Evolutionary conservation across 495 filamentous ascomycete genomes (phyloP), one percentile per base, ranked within the genome.

Genomic region (Aspergillus carlsbadensis): DNA sequence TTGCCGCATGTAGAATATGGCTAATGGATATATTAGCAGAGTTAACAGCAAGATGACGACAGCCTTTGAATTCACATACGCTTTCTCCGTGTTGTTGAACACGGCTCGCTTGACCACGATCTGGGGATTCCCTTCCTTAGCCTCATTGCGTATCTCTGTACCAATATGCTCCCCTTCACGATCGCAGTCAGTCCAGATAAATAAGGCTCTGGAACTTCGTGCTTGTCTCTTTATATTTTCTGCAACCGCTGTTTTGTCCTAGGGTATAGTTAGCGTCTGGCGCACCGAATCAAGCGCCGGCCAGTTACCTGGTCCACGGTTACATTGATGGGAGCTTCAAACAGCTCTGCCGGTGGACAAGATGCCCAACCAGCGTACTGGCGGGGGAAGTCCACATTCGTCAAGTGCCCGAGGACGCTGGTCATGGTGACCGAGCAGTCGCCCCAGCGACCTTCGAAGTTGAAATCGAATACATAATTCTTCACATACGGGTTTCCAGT

Each of bases 121-220:
- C 1, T 77, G 74, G 17, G 77, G 63, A 64, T 97, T 98, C 20
- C 84, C 86, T 64, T 82, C 81, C 51, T 76, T 77, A 15, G 95
- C 94, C 34, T 91, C 85, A 54, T 88, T 82, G 35, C 91, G 84
- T 48, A 98, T 91, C 65, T 98, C 95, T n/a, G 87, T 76, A 1
- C 94, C 94, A 58, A 98, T 98, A 63, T 97, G 87, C 71, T 98
- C 94, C 14, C 94, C 94, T 78, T 98, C 94, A 46, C 92, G 85
- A 78, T 98, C 94, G 73, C 94, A 98, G 79, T 98, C 94, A 1
- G 94, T 98, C 94, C 94, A 98, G 63, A 98, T 96, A 69, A 91
- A 94, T 13, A 98, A 78, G 17, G 83, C 84, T 61, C 78, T 80
- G 51, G 83, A 75, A 61, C 81, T 78, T 41, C 81, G 81, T 11